Conservation (phyloP, 169 alveolate genomes). For the Theileria orientalis region DNA sequence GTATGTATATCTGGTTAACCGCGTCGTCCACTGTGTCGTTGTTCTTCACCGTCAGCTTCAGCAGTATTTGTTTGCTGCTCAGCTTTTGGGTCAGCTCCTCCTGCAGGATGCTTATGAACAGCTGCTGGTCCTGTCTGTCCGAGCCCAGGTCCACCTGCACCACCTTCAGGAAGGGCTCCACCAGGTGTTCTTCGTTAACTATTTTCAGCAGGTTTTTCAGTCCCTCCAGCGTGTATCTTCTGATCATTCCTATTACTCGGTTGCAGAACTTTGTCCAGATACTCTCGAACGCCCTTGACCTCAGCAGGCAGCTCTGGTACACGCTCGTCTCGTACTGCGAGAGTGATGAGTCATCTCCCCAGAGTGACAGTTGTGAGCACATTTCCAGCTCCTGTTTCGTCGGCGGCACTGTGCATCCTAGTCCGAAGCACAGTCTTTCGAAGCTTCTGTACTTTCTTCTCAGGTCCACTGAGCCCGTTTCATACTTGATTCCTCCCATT, state of each 20-base stretch:
- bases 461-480: constrained; percentile 1
- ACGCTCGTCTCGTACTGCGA: constrained; percentile 30
- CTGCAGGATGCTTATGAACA: constrained; percentile 28
- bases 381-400: constrained; percentile 54
- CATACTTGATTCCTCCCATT: constrained; percentile 7
- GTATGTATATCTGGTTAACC: constrained; percentile 2
- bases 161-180: constrained; percentile 34
- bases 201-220: neutral
- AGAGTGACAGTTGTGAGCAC: constrained; percentile 18
- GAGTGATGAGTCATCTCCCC: constrained; percentile 9
- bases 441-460: constrained; percentile 20
- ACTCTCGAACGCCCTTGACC: constrained; percentile 47
- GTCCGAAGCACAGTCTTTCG: constrained; percentile 17
- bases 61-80: constrained; percentile 3
- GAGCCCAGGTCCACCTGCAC: constrained; percentile 37
- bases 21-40: neutral
- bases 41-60: constrained; percentile 7
- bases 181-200: constrained; percentile 1
- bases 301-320: constrained; percentile 42
- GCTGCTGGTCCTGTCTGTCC: constrained; percentile 18
- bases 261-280: constrained; percentile 44
- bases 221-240: constrained; percentile 27
- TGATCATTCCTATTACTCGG: constrained; percentile 27
- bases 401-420: constrained; percentile 51
- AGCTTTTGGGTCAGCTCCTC: neutral